Percentiles rank a stretch among this genome's conserved stretches.
phyloP scores from a whole-genome alignment of 805 yeast species.

The Cyberlindnera meyerae region DNA sequence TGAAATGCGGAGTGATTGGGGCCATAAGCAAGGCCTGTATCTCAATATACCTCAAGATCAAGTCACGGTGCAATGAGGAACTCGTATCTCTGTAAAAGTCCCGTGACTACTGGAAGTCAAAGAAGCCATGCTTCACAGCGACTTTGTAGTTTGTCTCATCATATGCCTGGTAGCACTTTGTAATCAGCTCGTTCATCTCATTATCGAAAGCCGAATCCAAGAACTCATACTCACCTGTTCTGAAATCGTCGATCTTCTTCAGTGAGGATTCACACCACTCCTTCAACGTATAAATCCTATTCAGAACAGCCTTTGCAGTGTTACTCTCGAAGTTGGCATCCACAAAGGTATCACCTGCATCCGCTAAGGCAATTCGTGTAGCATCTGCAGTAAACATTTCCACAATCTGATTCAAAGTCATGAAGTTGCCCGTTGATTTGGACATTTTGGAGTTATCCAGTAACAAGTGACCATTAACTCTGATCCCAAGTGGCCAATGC shows the following conservation, averaged over 20 bases:
- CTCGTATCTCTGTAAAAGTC: conserved; percentile 87
- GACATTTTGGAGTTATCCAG: conserved; percentile 97
- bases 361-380: conserved; percentile 93
- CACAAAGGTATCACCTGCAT: conserved; percentile 96
- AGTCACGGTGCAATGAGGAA: conserved; percentile 73
- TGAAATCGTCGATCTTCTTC: conserved; percentile 44
- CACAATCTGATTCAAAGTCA: conserved; percentile 80
- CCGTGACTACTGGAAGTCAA: conserved; percentile 91
- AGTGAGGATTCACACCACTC: conserved; percentile 90
- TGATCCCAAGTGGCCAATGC: conserved; percentile 90
- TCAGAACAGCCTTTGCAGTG: conserved; percentile 94
- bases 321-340: conserved; percentile 97
- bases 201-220: conserved; percentile 88
- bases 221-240: conserved; percentile 53
- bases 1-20: conserved; percentile 94
- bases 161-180: conserved; percentile 67
- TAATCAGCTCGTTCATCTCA: conserved; percentile 82
- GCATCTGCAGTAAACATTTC: conserved; percentile 97
- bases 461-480: conserved; percentile 93
- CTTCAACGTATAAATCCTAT: conserved; percentile 84
- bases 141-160: conserved; percentile 73
- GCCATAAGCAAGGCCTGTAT: conserved; percentile 77
- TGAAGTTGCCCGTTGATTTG: conserved; percentile 94
- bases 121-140: conserved; percentile 86
- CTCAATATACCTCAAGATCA: conserved; percentile 48